These are phyloP conservation scores for Exophiala sp. DNA, from an alignment of 2,329 filamentous ascomycete species.

Conservation along the genomic window DNA sequence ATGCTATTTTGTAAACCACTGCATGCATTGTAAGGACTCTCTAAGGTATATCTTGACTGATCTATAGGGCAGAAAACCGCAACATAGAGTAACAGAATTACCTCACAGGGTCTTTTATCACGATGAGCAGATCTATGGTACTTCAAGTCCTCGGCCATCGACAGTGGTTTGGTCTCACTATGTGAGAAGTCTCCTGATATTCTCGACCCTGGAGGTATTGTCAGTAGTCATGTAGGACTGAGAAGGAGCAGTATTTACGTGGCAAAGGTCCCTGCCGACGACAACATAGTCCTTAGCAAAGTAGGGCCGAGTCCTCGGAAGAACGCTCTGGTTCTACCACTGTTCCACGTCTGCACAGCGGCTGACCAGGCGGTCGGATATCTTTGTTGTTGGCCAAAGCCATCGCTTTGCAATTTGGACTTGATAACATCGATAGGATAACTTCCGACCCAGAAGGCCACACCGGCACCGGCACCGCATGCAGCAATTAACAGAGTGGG, in stretches of 20 bases:
- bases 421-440: conserved; percentile 21
- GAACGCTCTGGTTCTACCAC: conserved; percentile 6
- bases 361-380: conserved; percentile 11
- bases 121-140: too few relatives aligned
- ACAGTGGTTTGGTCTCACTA: too few relatives aligned
- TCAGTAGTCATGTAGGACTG: too few relatives aligned
- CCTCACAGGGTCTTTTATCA: too few relatives aligned
- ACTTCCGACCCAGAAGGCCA: conserved; percentile 20
- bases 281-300: conserved; percentile 14
- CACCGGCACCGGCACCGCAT: conserved; percentile 13
- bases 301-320: conserved; percentile 15
- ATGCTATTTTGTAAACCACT: too few relatives aligned
- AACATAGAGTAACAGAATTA: too few relatives aligned
- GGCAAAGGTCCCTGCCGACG: conserved; percentile 13
- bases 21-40: too few relatives aligned
- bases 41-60: too few relatives aligned
- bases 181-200: too few relatives aligned
- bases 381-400: conserved; percentile 6
- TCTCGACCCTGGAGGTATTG: too few relatives aligned
- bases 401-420: conserved; percentile 14
- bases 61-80: too few relatives aligned
- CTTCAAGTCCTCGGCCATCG: too few relatives aligned
- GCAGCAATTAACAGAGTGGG: conserved; percentile 1
- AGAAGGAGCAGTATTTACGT: conserved; percentile 5
- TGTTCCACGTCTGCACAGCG: conserved; percentile 7